phyloP scores from a whole-genome alignment of 1,139 yeast species.

The Yamadazyma epiphylla region DNA sequence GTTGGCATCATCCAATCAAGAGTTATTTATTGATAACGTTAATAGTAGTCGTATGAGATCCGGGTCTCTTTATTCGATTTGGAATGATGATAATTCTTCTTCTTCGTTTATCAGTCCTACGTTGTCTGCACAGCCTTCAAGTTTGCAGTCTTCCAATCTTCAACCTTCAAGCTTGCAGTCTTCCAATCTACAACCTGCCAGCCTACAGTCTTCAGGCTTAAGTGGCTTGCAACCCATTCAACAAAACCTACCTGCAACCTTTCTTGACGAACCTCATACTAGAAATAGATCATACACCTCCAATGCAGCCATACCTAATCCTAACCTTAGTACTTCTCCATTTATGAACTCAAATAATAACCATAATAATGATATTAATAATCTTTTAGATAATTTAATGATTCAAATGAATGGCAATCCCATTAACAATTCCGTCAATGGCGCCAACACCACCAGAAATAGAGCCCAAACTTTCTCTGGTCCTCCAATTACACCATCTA shows the following conservation, averaged over 20 bases:
- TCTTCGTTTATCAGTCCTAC: constrained; percentile 27
- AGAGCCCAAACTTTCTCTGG: constrained; percentile 46
- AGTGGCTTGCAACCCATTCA: neutral
- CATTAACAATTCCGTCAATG: too few relatives aligned
- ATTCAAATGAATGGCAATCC: constrained; percentile 12
- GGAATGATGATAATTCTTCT: constrained; percentile 41
- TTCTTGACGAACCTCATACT: neutral
- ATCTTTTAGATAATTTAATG: constrained; percentile 32
- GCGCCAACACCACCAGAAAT: constrained; percentile 26
- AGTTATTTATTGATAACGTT: constrained; percentile 6
- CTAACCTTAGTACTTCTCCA: constrained; percentile 14
- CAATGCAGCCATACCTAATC: constrained; percentile 29
- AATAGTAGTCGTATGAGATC: constrained; percentile 32
- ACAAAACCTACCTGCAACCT: constrained; percentile 3
- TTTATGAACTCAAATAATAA: constrained; percentile 11
- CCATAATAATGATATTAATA: constrained; percentile 19
- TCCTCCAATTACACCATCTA: constrained; percentile 15
- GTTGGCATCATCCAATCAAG: constrained; percentile 8
- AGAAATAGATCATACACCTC: constrained; percentile 52
- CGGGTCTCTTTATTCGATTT: constrained; percentile 44
- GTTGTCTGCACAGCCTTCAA: constrained; percentile 23
- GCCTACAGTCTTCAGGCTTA: constrained; percentile 4
- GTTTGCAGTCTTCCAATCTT: constrained; percentile 5
- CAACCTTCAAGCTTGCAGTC: constrained; percentile 18
- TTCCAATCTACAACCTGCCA: constrained; percentile 16